Conservation (phyloP, 352 stramenopile genomes). For the Stephanocyclus meneghinianus region DNA sequence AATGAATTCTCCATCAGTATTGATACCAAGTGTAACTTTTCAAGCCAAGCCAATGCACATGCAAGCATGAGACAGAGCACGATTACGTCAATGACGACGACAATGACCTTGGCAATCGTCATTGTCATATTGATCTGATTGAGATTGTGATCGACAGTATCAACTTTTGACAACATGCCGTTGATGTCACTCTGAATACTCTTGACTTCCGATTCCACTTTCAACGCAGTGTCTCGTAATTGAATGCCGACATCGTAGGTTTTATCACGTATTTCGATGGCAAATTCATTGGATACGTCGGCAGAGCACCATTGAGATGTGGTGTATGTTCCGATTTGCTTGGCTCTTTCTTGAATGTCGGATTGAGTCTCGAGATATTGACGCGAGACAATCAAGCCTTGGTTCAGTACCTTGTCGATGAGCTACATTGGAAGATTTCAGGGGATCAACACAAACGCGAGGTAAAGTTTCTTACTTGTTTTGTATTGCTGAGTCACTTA, state of each 20-base stretch:
- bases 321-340: slow-evolving; percentile 21
- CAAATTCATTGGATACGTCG: slow-evolving; percentile 12
- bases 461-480: background rate
- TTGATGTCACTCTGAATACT: slow-evolving; percentile 17
- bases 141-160: slow-evolving; percentile 15
- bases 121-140: slow-evolving; percentile 22
- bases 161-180: slow-evolving; percentile 1
- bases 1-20: slow-evolving; percentile 20
- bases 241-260: slow-evolving; percentile 26
- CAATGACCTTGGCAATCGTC: slow-evolving; percentile 27
- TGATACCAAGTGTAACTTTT: slow-evolving; percentile 14
- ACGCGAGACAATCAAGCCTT: slow-evolving; percentile 6
- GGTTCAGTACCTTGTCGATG: slow-evolving; percentile 5
- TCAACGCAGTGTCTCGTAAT: slow-evolving; percentile 22
- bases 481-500: background rate
- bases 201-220: slow-evolving; percentile 27
- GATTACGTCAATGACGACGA: slow-evolving; percentile 29
- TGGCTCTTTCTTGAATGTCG: slow-evolving; percentile 28
- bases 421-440: background rate
- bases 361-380: slow-evolving; percentile 29
- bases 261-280: slow-evolving; percentile 15
- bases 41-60: slow-evolving; percentile 31
- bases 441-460: background rate
- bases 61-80: slow-evolving; percentile 19
- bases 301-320: slow-evolving; percentile 23